Percentiles rank a stretch among this genome's conserved stretches.
These are phyloP conservation scores for Firmiana major DNA, from an alignment of 345 rosid species.

Conservation along the genomic window DNA sequence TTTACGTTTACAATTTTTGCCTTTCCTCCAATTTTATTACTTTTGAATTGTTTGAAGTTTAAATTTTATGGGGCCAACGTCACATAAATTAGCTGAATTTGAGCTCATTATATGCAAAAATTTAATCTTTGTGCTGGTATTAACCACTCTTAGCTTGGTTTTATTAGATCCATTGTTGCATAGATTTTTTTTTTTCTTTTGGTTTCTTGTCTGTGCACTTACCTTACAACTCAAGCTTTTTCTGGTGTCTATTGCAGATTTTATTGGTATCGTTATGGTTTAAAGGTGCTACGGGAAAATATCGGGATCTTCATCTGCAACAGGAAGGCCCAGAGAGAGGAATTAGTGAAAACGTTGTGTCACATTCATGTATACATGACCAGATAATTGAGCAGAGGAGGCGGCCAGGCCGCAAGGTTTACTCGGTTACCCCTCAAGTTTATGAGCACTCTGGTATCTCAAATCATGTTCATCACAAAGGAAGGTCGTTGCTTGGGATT, in stretches of 20 bases:
- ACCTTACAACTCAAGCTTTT: background rate
- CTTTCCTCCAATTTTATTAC: background rate
- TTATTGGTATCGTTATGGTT: constrained; percentile 48
- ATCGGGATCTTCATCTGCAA: constrained; percentile 30
- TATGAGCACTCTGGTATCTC: constrained; percentile 46
- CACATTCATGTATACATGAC: constrained; percentile 96
- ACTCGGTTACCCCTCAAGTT: constrained; percentile 82
- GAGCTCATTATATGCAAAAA: constrained; percentile 3
- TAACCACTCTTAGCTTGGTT: constrained; percentile 10
- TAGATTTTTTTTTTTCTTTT: background rate
- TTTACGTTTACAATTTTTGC: background rate
- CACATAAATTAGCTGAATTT: constrained; percentile 9
- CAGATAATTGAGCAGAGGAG: constrained; percentile 84
- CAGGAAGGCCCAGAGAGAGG: constrained; percentile 40
- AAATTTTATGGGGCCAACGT: background rate
- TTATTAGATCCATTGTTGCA: constrained; percentile 21
- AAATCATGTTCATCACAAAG: constrained; percentile 42
- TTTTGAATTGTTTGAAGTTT: background rate
- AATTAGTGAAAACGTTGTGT: constrained; percentile 34
- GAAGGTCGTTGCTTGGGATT: constrained; percentile 73
- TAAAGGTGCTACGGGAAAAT: constrained; percentile 38
- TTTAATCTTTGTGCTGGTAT: constrained; percentile 17
- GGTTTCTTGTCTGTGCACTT: constrained; percentile 4
- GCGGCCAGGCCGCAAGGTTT: constrained; percentile 76
- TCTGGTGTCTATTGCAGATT: constrained; percentile 43